Base-by-base conservation (phyloP, 2,329 filamentous ascomycete genomes). In the Cytospora piceicola region DNA sequence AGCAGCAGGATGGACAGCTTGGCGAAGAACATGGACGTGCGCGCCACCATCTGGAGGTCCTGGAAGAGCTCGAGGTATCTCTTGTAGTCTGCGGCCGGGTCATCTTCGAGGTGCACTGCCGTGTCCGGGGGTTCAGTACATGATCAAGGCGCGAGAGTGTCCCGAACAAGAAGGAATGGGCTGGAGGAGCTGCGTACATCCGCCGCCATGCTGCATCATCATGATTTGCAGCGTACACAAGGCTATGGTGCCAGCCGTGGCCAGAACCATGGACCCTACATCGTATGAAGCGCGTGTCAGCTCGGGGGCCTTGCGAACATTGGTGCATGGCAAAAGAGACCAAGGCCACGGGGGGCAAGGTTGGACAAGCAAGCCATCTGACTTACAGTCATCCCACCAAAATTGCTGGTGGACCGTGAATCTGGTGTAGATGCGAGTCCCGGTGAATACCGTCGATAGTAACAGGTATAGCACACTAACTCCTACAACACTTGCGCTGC, bases 1-100 rank as follows among this genome's bases (percentile, higher is more conserved):
- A 83, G 72, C 32, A 72, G 66, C 39, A 73, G 61, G 30, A 73
- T 71, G 20, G 71, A 71, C 24, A 72, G 64, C 54, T 70, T 65
- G 30, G 71, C 71, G 52, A 73, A 72, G 69, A 73, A 71, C 64
- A 73, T 73, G 61, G 69, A 61, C 49, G 69, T 62, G 22, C 71
- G 69, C 11, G 71, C 70, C 32, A 68, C 64, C 68, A 72, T 70
- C 58, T 73, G 71, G 20, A 70, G 49, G 39, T 66, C 69, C n/a
- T 70, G 49, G 65, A 71, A 73, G 17, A 71, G 57, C 42, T 68
- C 58, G n/a, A 64, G 20, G 24, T 67, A 72, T 46, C 52, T 32
- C n/a, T 62, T 62, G 17, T 70, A 59, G 1, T 69, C 63, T 2
- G 55, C 32, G 9, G 64, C 27, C 20, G 70, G 70, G 20, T 70